Conservation (phyloP, 2,329 filamentous ascomycete genomes). For the Fusarium multiceps region DNA sequence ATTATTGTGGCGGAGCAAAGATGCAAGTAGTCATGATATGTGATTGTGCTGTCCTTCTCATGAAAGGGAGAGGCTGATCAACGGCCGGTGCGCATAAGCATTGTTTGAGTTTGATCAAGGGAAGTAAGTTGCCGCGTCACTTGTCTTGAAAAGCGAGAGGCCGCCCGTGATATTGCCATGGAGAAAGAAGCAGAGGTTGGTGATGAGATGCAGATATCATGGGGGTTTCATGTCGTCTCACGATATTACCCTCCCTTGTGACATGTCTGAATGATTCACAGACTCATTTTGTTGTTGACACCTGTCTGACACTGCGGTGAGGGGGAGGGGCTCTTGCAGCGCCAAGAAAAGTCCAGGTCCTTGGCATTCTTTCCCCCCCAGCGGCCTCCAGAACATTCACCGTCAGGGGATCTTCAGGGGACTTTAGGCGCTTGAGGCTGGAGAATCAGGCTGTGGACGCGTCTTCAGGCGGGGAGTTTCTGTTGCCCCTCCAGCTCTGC, state of each 20-base stretch:
- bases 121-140: constrained; percentile 2
- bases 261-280: constrained; percentile 27
- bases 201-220: constrained; percentile 8
- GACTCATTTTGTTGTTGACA: constrained; percentile 16
- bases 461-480: not conserved
- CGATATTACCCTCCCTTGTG: constrained; percentile 20
- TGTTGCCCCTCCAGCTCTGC: constrained; percentile 19
- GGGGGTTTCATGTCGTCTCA: constrained; percentile 32
- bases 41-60: not conserved
- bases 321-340: constrained; percentile 37
- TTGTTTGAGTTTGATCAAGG: not conserved
- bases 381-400: constrained; percentile 30
- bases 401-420: constrained; percentile 23
- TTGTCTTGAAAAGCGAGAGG: constrained; percentile 22
- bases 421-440: constrained; percentile 13
- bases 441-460: constrained; percentile 12
- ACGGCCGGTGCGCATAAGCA: not conserved
- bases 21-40: constrained; percentile 22
- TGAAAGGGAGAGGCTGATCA: not conserved
- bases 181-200: constrained; percentile 7
- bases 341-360: constrained; percentile 36
- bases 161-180: constrained; percentile 19
- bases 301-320: constrained; percentile 34
- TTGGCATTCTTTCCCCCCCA: constrained; percentile 25
- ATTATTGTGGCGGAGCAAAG: constrained; percentile 23